A percentile compares a stretch with the other conserved stretches of the same genome.
Evolutionary conservation across 2,329 filamentous ascomycete species (phyloP).

Genomic region (Cladobotryum mycophilum): DNA sequence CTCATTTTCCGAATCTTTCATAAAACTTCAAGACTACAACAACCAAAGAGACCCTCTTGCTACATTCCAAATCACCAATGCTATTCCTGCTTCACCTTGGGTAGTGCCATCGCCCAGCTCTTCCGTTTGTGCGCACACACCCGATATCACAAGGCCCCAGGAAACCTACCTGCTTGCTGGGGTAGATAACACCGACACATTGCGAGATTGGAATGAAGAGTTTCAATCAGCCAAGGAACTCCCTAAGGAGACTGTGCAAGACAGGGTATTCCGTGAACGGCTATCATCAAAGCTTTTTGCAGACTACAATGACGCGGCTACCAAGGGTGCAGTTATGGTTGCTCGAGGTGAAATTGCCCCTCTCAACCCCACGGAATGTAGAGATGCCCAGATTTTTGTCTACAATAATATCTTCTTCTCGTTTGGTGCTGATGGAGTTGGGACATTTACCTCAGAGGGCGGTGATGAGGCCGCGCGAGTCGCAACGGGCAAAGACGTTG

Average conservation of each 20-base stretch:
- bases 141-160: constrained; percentile 84
- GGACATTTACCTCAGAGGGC: constrained; percentile 92
- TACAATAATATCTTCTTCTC: constrained; percentile 99
- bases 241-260: constrained; percentile 87
- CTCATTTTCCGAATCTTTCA: constrained; percentile 72
- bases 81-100: constrained; percentile 89
- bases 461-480: constrained; percentile 94
- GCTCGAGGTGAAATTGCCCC: constrained; percentile 88
- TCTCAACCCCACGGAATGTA: constrained; percentile 86
- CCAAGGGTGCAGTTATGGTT: constrained; percentile 84
- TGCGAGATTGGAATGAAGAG: constrained; percentile 98
- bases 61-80: constrained; percentile 93
- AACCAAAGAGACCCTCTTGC: constrained; percentile 80
- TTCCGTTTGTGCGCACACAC: constrained; percentile 60
- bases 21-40: constrained; percentile 75
- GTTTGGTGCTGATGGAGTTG: constrained; percentile 93
- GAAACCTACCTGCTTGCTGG: constrained; percentile 88
- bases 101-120: constrained; percentile 66
- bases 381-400: constrained; percentile 95
- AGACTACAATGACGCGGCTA: constrained; percentile 94
- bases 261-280: constrained; percentile 91
- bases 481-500: constrained; percentile 92
- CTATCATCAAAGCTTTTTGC: constrained; percentile 94
- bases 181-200: constrained; percentile 85
- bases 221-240: constrained; percentile 95